phyloP scores from a whole-genome alignment of 352 stramenopile species.

The Phytophthora sp. region DNA sequence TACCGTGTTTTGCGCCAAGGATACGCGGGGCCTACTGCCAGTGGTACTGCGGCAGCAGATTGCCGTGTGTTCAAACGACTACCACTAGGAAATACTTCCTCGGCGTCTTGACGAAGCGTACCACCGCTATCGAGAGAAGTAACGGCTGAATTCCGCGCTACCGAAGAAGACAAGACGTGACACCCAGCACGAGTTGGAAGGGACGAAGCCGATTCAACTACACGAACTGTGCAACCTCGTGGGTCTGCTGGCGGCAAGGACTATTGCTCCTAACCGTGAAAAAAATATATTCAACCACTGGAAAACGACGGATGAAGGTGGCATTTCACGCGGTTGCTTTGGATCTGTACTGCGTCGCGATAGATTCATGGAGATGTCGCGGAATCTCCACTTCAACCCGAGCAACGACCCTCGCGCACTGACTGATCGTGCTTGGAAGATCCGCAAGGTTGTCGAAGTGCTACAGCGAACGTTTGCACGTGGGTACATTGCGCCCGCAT shows the following conservation, averaged over 20 bases:
- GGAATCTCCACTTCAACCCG: not conserved
- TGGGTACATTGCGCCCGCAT: not conserved
- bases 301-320: not conserved
- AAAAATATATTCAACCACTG: not conserved
- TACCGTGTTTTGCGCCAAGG: no score
- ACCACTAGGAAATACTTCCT: no score
- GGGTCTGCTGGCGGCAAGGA: not conserved
- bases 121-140: no score
- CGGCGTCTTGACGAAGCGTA: no score
- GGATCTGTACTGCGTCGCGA: not conserved
- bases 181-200: not conserved
- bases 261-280: not conserved
- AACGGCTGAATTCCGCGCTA: no score
- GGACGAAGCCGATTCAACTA: not conserved
- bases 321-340: no score
- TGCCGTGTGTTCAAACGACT: no score
- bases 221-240: not conserved
- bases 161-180: not conserved
- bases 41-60: no score
- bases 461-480: not conserved
- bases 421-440: not conserved
- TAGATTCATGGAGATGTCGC: no score
- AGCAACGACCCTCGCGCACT: not conserved
- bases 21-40: no score
- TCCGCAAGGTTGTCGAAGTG: not conserved